Percentiles rank a stretch among this genome's conserved stretches.
These are phyloP conservation scores for Coix lacrymajobi DNA, from an alignment of 176 grass and related monocot species.

Conservation along the genomic window DNA sequence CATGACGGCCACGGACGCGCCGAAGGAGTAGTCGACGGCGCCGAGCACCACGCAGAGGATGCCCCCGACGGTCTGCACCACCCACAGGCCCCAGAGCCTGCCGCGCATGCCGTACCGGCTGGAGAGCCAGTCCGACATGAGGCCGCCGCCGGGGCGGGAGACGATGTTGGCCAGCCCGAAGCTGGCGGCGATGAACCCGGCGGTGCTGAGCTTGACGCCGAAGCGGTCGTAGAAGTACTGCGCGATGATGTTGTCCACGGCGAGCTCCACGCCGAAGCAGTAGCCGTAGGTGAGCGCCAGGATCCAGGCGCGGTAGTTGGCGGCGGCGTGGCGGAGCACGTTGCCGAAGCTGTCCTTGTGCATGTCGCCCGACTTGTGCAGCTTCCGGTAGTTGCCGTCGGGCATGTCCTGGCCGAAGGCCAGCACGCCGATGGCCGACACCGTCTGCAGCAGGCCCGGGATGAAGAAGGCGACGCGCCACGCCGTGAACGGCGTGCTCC, in stretches of 20 bases:
- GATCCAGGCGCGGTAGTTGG: constrained; percentile 82
- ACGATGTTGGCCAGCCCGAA: constrained; percentile 84
- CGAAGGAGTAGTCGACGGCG: constrained; percentile 41
- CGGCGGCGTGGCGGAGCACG: constrained; percentile 61
- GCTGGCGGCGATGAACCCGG: constrained; percentile 81
- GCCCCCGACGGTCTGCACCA: constrained; percentile 64
- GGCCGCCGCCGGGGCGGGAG: constrained; percentile 64
- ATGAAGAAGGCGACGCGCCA: constrained; percentile 92
- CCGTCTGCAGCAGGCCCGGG: constrained; percentile 75
- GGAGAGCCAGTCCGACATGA: constrained; percentile 76
- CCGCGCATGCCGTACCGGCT: constrained; percentile 65
- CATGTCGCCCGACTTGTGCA: constrained; percentile 66
- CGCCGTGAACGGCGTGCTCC: constrained; percentile 70
- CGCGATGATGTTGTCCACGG: constrained; percentile 88
- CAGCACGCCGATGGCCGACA: constrained; percentile 60
- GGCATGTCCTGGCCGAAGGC: constrained; percentile 88
- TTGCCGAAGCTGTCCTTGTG: constrained; percentile 80
- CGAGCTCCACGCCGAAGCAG: constrained; percentile 85
- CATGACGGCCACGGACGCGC: constrained; percentile 59
- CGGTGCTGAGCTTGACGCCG: constrained; percentile 54
- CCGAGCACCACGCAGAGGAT: constrained; percentile 63
- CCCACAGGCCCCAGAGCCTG: constrained; percentile 87
- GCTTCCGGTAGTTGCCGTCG: constrained; percentile 65
- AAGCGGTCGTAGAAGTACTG: constrained; percentile 97
- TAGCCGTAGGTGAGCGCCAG: constrained; percentile 85